Evolutionary conservation across 176 grass and related monocot genomes (phyloP).

Genomic region (Zoysia japonica): DNA sequence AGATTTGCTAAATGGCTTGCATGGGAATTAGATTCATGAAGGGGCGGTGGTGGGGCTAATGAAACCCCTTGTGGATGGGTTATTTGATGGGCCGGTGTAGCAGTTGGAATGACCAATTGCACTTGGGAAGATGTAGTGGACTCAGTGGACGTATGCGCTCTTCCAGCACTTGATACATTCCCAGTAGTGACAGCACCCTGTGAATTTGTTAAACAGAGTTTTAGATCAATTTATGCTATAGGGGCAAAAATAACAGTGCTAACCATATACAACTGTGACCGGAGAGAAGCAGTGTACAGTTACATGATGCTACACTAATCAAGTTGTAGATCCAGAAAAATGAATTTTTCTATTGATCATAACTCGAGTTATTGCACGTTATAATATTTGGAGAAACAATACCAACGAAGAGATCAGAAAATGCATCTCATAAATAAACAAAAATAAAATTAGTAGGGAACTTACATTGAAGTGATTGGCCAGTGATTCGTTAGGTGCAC

Average conservation of each 20-base stretch:
- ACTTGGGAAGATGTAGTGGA: slow-evolving; percentile 26
- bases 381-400: too few relatives aligned
- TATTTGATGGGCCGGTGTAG: slow-evolving; percentile 46
- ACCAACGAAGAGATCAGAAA: too few relatives aligned
- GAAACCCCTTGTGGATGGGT: slow-evolving; percentile 45
- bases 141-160: slow-evolving; percentile 29
- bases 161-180: slow-evolving; percentile 45
- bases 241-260: background rate
- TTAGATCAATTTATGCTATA: background rate
- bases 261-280: background rate
- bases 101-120: slow-evolving; percentile 33
- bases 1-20: slow-evolving; percentile 51
- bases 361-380: too few relatives aligned
- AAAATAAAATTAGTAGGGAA: slow-evolving; percentile 3
- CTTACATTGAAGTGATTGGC: slow-evolving; percentile 64
- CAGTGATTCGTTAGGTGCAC: slow-evolving; percentile 58
- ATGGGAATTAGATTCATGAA: slow-evolving; percentile 45
- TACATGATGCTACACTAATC: too few relatives aligned
- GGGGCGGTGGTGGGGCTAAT: slow-evolving; percentile 50
- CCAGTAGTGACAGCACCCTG: slow-evolving; percentile 58
- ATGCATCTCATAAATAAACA: background rate
- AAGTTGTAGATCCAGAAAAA: too few relatives aligned
- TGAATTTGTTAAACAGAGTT: slow-evolving; percentile 17
- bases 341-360: too few relatives aligned
- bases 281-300: too few relatives aligned